Evolutionary conservation across 768 basidiomycete genomes (phyloP), one percentile per base, ranked within the genome.

Genomic region (Neoboletus magnificus): DNA sequence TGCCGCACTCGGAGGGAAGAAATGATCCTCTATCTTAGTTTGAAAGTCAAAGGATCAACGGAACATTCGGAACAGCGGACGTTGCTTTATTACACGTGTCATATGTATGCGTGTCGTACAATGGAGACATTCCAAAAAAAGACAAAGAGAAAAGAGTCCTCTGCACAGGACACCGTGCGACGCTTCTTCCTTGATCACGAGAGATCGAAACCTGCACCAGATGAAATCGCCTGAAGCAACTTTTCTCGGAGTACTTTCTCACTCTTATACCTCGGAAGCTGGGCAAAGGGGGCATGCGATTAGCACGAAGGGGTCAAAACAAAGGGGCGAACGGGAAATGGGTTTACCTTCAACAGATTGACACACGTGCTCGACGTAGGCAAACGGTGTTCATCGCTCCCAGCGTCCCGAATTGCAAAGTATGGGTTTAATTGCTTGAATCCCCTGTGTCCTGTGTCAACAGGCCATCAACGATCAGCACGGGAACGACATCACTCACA

Each of bases 171-270:
- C 61, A 27, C 25, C 20, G 13, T 41, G 41, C 33, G 49, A 30
- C 13, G 10, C 12, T 23, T 27, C n/a, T 5, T 15, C 27, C 32
- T 22, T 66, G 29, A 20, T 67, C 52, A 97, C 11, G 94, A 97
- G 48, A 98, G 76, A 74, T 98, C 95, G 59, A 98, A 98, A 2
- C 95, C 95, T 5, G 93, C 91, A 40, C 86, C 87, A 0, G 92
- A 84, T 42, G 79, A 87, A 65, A 98, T 91, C 1, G 93, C 91
- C 64, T 93, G 88, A 6, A 95, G 65, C 29, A 98, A 74, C 71
- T 97, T 98, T 47, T 81, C 74, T 11, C 82, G 77, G 23, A 98
- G 75, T 3, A 81, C 76, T 22, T 71, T 70, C 67, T 89, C 87
- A 62, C 75, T 84, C 51, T 74, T 71, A 67, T 92, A 91, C 37